Base-by-base conservation (phyloP, 2,329 filamentous ascomycete species). In the Ascochyta clinopodiicola region DNA sequence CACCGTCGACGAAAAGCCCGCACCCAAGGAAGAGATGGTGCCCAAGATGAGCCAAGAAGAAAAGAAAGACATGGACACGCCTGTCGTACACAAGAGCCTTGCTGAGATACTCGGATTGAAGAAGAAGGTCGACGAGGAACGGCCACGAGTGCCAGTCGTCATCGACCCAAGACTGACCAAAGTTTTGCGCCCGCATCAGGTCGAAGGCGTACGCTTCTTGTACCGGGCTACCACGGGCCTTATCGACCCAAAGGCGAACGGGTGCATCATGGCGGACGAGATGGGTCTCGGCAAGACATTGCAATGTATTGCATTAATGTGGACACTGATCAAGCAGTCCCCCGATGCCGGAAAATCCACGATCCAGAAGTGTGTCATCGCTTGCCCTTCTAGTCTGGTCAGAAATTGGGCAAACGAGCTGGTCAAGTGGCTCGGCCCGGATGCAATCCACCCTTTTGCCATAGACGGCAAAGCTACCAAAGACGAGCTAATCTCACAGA, bases 251-350 rank as follows among this genome's bases (percentile, higher is more conserved):
- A 94, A 94, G 67, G 95, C 95, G 44, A 91, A 97, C 74, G 95
- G 95, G 2, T 99, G 95, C 77, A 99, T 99, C 73, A 99, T 99
- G 95, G 95, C 95, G 48, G 95, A 99, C 74, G 95, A 97, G 74
- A 99, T 99, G 95, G 95, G 95, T 66, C 80, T 99, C 27, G 95
- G 95, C 52, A 99, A 99, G 79, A 99, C 95, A 67, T 78, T 99
- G 38, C 95, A 99, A 80, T 99, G 95, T 76, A 99, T 99, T 69
- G 86, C 95, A 0, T 83, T 99, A 44, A 88, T 99, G 82, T 99
- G 95, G 95, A 99, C 95, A 1, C 79, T 99, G 1, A 79, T 99
- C 15, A 98, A 97, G 75, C 95, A 99, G 72, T 96, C 93, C 0
- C 91, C 95, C 0, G 92, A 97, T 36, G 92, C 94, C n/a, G 95